Evolutionary conservation across 805 yeast species (phyloP), one percentile per base, ranked within the genome.

Genomic region (Ogataea wickerhamii): DNA sequence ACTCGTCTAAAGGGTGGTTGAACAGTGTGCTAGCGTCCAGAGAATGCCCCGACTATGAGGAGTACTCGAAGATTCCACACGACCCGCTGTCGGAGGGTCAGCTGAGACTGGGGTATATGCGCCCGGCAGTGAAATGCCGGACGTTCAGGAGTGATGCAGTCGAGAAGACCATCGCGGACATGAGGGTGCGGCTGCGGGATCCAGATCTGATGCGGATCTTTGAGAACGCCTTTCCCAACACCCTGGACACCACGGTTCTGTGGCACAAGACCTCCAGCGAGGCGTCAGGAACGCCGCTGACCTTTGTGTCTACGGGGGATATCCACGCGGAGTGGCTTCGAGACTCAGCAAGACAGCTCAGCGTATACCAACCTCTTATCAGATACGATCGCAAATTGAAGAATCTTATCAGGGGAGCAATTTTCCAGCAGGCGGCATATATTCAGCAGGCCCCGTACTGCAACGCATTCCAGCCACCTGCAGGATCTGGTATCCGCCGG

Each of bases 271-370:
- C 58, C 13, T 51, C 48, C 11, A 36, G 45, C 16, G 35, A 47
- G 13, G 43, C 33, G 10, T 40, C 34, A 13, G 30, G 46, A 41
- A 18, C 49, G 39, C 75, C 88, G 0, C 75, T 78, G 44, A 70
- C 94, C 1, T 87, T 87, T 60, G 74, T 87, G 1, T 91, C 87
- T 22, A 87, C 96, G 0, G 96, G 96, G 7, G 96, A 87, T 55
- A 87, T 87, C 39, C 88, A 86, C 57, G 96, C 96, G 2, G 95
- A 87, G 60, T 87, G 96, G 96, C 64, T 87, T 34, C 64, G 96
- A 37, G 96, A 87, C 59, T 80, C 94, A 1, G 86, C 95, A 0
- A 67, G 93, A 49, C 96, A 87, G 55, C 62, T 87, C 33, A 73
- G 86, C 4, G 85, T 84, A 2, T 88, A 87, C 58, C 80, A 81